A percentile compares a stretch with the other conserved stretches of the same genome.
Conservation (phyloP, 2,329 filamentous ascomycete genomes). For the Ophiostoma australiae region DNA sequence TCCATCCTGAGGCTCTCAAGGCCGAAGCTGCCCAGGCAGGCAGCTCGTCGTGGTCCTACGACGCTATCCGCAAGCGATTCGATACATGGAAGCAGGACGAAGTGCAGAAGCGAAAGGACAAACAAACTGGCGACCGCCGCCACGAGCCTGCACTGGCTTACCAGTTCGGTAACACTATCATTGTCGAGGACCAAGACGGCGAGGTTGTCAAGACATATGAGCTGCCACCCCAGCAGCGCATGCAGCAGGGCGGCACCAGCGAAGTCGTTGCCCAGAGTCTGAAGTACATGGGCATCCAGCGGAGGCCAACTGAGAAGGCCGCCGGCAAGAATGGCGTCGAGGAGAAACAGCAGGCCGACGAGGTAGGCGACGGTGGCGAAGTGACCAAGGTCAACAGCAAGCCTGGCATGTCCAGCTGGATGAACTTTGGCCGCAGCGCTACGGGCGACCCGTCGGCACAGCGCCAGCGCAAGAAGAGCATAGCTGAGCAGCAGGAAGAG, state of each 20-base stretch:
- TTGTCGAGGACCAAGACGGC: slow-evolving; percentile 78
- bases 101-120: slow-evolving; percentile 56
- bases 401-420: slow-evolving; percentile 48
- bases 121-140: slow-evolving; percentile 50
- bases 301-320: slow-evolving; percentile 35
- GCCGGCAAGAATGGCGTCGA: slow-evolving; percentile 20
- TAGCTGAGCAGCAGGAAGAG: slow-evolving; percentile 42
- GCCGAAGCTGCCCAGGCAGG: slow-evolving; percentile 31
- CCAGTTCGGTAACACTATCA: slow-evolving; percentile 80
- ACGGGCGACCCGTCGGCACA: slow-evolving; percentile 32
- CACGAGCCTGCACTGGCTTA: slow-evolving; percentile 75
- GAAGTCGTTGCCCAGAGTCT: slow-evolving; percentile 43
- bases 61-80: slow-evolving; percentile 47
- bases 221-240: slow-evolving; percentile 46
- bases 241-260: slow-evolving; percentile 37
- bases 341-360: slow-evolving; percentile 34
- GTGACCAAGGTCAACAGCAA: slow-evolving; percentile 36
- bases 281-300: slow-evolving; percentile 51
- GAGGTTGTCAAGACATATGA: slow-evolving; percentile 84
- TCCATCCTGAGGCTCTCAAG: slow-evolving; percentile 29
- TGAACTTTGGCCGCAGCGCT: slow-evolving; percentile 38
- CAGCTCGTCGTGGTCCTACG: slow-evolving; percentile 40
- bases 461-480: slow-evolving; percentile 39
- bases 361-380: slow-evolving; percentile 16
- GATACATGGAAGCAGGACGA: slow-evolving; percentile 55